Evolutionary conservation across 2,329 filamentous ascomycete genomes (phyloP), one percentile per base, ranked within the genome.

Genomic region (Fonsecaea monophora): DNA sequence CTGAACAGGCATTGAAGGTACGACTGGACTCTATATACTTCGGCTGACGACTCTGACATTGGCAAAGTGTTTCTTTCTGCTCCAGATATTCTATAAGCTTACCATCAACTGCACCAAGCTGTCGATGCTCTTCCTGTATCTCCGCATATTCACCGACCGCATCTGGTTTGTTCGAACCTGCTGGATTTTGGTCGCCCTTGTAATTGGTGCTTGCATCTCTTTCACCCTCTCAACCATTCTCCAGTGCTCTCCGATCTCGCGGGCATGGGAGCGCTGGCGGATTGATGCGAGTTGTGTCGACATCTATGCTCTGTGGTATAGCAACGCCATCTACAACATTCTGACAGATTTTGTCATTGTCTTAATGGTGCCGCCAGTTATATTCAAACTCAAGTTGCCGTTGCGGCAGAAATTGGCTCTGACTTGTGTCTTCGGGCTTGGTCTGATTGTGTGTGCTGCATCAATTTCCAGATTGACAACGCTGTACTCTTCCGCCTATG

Each of bases 61-160:
- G 13, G 3, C 18, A 15, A 13, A 85, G 83, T 73, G 81, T 21
- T 86, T 85, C 73, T 85, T 82, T 67, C 73, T 83, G 32, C 79
- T 82, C 2, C 84, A 86, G 69, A 80, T 83, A 60, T 82, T 84
- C 66, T 86, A 86, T 75, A 86, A 86, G 70, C 74, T 84, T 68
- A 82, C 82, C 50, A 82, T 86, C 66, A 84, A 83, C 72, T 75
- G 85, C 37, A 85, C 82, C 1, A 86, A 87, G 70, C 74, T 80
- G 1, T 85, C 84, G 2, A 84, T 86, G 60, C 73, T 86, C 6
- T 75, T 85, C 2, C 78, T 87, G 18, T 87, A 86, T 70, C 82
- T 84, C 25, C 82, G 83, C 32, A 84, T 86, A 55, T 87, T 86
- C 65, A 76, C 82, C 25, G 78, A 82, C 55, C 76, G 65, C 32